phyloP scores from a whole-genome alignment of 2,329 filamentous ascomycete genomes.

The Colletotrichum zoysiae region DNA sequence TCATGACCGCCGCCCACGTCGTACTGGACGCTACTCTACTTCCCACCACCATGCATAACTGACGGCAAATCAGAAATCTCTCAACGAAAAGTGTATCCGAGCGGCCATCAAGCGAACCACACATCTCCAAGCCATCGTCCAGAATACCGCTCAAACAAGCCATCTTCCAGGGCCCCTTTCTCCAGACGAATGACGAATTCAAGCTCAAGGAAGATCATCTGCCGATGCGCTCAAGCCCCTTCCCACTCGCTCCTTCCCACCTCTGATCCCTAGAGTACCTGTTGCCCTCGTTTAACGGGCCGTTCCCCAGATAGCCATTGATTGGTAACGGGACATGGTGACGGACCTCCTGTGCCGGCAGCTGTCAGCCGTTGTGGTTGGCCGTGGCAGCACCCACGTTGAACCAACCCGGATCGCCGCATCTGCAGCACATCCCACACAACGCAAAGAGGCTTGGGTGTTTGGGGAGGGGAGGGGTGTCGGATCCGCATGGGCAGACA shows the following conservation, averaged over 20 bases:
- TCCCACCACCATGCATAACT: background rate
- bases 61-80: constrained; percentile 7
- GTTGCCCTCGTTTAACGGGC: constrained; percentile 20
- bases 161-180: constrained; percentile 10
- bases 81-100: constrained; percentile 1
- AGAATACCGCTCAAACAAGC: constrained; percentile 19
- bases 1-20: constrained; percentile 9
- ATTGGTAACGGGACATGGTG: background rate
- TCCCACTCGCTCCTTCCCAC: background rate
- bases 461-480: constrained; percentile 25
- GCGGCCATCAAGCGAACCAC: background rate
- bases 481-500: constrained; percentile 10
- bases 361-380: constrained; percentile 10
- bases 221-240: constrained; percentile 32
- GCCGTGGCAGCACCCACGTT: constrained; percentile 8
- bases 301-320: constrained; percentile 7
- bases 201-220: constrained; percentile 32
- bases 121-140: constrained; percentile 4
- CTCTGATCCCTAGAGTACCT: background rate
- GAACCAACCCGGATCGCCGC: constrained; percentile 27
- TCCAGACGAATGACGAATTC: constrained; percentile 29
- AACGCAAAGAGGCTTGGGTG: constrained; percentile 19
- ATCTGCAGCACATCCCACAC: constrained; percentile 32
- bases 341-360: background rate
- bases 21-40: constrained; percentile 2